Base-by-base conservation (phyloP, 1,284 basidiomycete genomes). In the Apiotrichum mycotoxinovorans region DNA sequence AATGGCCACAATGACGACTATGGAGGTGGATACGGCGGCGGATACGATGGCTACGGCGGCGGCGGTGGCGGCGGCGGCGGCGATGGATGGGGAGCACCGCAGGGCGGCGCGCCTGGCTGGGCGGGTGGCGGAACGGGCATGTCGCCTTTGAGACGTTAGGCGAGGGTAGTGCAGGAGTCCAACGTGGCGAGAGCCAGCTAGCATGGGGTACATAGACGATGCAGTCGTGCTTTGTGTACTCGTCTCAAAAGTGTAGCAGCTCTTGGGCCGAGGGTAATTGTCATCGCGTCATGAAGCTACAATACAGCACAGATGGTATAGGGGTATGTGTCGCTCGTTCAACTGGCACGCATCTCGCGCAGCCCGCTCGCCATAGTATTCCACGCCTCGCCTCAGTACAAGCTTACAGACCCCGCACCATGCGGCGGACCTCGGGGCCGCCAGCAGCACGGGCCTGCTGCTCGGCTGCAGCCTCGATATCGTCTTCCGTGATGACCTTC, bases 401-500 rank as follows among this genome's bases (percentile, higher is more conserved):
- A 37, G 35, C 37, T 38, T n/a, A 51, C 14, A 48, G n/a, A 18
- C 49, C 49, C 23, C 66, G 61, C 2, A 73, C 56, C 70, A 75
- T 69, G 25, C 74, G 58, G 42, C 68, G 67, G 33, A 76, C 67
- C 43, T 76, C 68, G 5, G 66, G 68, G 58, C 65, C 61, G 15
- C 53, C 45, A 30, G 30, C 30, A 12, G 30, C 30, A 5, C 12
- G 30, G n/a, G 56, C 54, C 7, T 62, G 52, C 22, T 68, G 66
- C 4, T 66, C 70, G 27, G 56, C 62, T 52, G 34, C 43, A 10
- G 51, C 41, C 35, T 48, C 48, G 15, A 81, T 80, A 51, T 80
- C 78, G 45, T 81, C 80, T 54, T 80, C 80, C 7, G 77, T 80
- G 17, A 79, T 63, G 14, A 80, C 68, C 57, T 79, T 51, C 68